These are phyloP conservation scores for Fagus sylvatica DNA, from an alignment of 306 rosid genomes.

Conservation along the genomic window DNA sequence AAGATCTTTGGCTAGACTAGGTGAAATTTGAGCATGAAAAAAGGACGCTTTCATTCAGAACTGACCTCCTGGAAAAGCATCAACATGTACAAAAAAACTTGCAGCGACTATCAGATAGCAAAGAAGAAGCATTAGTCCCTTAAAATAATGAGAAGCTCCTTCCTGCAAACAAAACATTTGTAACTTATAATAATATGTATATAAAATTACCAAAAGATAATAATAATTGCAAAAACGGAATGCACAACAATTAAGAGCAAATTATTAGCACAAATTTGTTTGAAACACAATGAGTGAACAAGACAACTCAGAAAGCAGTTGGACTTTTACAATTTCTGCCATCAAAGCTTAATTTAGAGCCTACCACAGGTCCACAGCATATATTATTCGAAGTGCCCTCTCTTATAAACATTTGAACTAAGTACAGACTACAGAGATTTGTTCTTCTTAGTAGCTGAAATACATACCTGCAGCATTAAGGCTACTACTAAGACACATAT, in stretches of 20 bases:
- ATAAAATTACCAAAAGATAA: neutral
- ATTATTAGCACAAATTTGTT: neutral
- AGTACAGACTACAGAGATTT: neutral
- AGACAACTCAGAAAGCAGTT: neutral
- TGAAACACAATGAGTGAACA: neutral
- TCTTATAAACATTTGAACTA: neutral
- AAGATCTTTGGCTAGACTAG: neutral
- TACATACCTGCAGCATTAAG: constrained; percentile 76
- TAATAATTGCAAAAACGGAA: neutral
- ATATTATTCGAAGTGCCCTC: neutral
- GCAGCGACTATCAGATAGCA: constrained; percentile 87
- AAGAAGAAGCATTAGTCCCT: constrained; percentile 78
- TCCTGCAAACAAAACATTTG: constrained; percentile 52
- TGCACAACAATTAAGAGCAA: neutral
- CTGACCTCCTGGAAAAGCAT: constrained; percentile 36
- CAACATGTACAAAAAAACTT: constrained; percentile 77
- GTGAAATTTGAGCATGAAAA: neutral
- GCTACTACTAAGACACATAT: constrained; percentile 73
- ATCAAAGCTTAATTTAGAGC: neutral
- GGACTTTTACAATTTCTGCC: neutral
- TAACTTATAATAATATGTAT: neutral
- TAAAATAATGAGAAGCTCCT: constrained; percentile 76
- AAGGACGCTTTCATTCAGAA: neutral
- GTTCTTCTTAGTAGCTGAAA: neutral
- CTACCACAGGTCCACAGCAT: neutral